These are phyloP conservation scores for Pyronema domesticum DNA, from an alignment of 495 filamentous ascomycete species.

Conservation along the genomic window DNA sequence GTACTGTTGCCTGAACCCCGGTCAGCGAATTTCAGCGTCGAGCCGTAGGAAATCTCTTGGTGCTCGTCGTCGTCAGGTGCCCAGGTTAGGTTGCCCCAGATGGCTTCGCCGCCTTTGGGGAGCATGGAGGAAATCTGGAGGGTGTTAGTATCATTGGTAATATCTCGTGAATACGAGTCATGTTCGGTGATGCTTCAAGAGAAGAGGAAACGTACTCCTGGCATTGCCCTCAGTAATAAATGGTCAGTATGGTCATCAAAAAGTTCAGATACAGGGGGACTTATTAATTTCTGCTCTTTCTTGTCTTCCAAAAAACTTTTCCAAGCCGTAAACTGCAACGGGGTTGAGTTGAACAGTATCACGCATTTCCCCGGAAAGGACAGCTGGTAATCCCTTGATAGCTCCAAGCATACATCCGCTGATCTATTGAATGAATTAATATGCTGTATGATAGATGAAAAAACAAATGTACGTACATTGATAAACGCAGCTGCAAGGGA, in stretches of 20 bases:
- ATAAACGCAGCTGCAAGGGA: constrained; percentile 57
- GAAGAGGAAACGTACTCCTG: constrained; percentile 31
- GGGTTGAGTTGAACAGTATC: constrained; percentile 93
- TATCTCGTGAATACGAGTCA: too few species aligned
- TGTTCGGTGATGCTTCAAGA: background rate
- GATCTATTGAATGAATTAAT: constrained; percentile 30
- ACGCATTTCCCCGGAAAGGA: constrained; percentile 92
- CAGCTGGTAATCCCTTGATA: constrained; percentile 74
- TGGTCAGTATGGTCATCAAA: background rate
- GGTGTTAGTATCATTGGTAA: too few species aligned
- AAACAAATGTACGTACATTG: constrained; percentile 32
- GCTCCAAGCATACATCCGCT: constrained; percentile 95
- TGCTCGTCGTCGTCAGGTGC: constrained; percentile 73
- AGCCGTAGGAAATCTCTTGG: constrained; percentile 55
- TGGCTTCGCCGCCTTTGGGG: constrained; percentile 80
- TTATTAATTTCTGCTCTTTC: constrained; percentile 70
- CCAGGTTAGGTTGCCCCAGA: constrained; percentile 83
- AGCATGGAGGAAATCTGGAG: constrained; percentile 68
- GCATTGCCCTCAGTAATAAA: constrained; percentile 63
- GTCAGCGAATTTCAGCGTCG: constrained; percentile 56
- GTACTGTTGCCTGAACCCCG: background rate
- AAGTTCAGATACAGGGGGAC: background rate
- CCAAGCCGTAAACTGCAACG: constrained; percentile 89
- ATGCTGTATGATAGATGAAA: background rate
- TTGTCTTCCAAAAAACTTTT: constrained; percentile 79